phyloP scores from a whole-genome alignment of 257 asterid species.

The Fraxinus anomala region DNA sequence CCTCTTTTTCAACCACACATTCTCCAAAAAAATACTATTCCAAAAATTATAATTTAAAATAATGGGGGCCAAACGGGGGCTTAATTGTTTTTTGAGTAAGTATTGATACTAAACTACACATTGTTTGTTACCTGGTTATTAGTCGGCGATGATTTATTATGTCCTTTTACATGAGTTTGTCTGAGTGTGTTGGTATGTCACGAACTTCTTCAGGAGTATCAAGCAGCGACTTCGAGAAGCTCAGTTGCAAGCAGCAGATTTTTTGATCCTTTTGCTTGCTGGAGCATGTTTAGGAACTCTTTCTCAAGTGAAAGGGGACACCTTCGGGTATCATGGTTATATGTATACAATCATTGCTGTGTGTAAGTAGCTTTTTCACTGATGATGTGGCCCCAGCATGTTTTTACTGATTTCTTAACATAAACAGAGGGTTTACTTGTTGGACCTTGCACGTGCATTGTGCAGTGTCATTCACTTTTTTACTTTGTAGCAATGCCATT shows the following conservation, averaged over 20 bases:
- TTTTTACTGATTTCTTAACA: slow-evolving; percentile 10
- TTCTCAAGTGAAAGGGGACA: slow-evolving; percentile 80
- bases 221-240: slow-evolving; percentile 97
- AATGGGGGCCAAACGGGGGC: too few relatives aligned
- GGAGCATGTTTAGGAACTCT: slow-evolving; percentile 97
- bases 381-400: slow-evolving; percentile 1
- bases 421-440: background rate
- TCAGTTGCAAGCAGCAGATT: slow-evolving; percentile 87
- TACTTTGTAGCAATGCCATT: slow-evolving; percentile 5
- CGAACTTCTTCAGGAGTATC: slow-evolving; percentile 52
- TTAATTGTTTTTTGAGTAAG: background rate
- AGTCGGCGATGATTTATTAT: background rate
- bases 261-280: slow-evolving; percentile 85
- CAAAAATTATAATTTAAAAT: too few relatives aligned
- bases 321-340: slow-evolving; percentile 81
- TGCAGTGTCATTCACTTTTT: background rate
- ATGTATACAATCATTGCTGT: slow-evolving; percentile 91
- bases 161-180: slow-evolving; percentile 15
- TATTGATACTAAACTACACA: background rate
- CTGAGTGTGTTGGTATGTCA: slow-evolving; percentile 15
- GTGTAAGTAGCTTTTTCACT: slow-evolving; percentile 58
- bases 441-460: background rate
- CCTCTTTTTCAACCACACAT: too few relatives aligned
- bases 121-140: background rate
- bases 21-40: too few relatives aligned